Evolutionary conservation across 2,329 filamentous ascomycete species (phyloP), one percentile per base, ranked within the genome.

Genomic region (Fusarium anthophilum): DNA sequence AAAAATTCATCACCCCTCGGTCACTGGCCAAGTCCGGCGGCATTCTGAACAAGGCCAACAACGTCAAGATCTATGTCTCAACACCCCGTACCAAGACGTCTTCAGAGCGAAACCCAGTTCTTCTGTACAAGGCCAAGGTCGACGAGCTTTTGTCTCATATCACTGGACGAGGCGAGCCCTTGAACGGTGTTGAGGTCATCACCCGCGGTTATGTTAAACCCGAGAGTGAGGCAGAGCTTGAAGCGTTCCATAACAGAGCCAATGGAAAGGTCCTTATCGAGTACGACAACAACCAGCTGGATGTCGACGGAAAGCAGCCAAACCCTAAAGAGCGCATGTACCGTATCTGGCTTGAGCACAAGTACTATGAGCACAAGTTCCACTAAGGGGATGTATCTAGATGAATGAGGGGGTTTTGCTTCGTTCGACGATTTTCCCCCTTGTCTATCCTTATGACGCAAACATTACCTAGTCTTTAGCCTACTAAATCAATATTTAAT

Each of bases 401-500:
- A n/a, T n/a, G 5, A 8, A n/a, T 2, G n/a, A 22, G 20, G 15
- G 22, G 37, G 37, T 30, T 43, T 43, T 56, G 53, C 3, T 43
- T 56, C 53, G 37, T 43, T 56, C 53, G 53, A 56, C 37, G 53
- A 43, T 56, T 56, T 43, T 43, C 37, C 53, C 26, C 12, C 11
- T 39, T 28, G 8, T 7, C 8, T 51, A n/a, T n/a, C 32, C 32
- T 17, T 35, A 35, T 3, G 32, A 1, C 3, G 32, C 32, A 35
- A 35, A 35, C 14, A 15, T 35, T 35, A 35, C 3, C 32, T 35
- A n/a, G 15, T n/a, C 22, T 22, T 11, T 20, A 48, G 18, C 20
- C 45, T 50, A n/a, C 20, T 6, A 0, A 32, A n/a, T 9, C 3
- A 1, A 8, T 18, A 32, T 2, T 18, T 0, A 18, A n/a, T 32